These are phyloP conservation scores for Pyricularia grisea DNA, from an alignment of 2,329 filamentous ascomycete genomes.

Conservation along the genomic window DNA sequence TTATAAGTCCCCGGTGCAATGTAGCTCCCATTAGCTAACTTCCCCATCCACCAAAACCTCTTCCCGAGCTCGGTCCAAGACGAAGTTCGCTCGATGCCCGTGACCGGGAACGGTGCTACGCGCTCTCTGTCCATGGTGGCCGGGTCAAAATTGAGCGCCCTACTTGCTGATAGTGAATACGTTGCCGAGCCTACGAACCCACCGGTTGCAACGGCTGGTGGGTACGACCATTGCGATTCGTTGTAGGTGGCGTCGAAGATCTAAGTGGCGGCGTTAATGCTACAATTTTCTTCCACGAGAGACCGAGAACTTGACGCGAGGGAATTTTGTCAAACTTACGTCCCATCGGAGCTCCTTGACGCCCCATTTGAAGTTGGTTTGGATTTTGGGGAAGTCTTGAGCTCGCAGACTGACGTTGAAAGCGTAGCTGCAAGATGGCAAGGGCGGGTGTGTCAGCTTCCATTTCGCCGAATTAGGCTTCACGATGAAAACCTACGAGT, in stretches of 20 bases:
- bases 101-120: constrained; percentile 9
- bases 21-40: constrained; percentile 18
- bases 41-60: constrained; percentile 12
- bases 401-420: constrained; percentile 15
- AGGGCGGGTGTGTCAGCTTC: not conserved
- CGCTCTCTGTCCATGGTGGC: not conserved
- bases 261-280: not conserved
- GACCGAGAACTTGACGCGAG: not conserved
- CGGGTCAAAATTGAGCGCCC: not conserved
- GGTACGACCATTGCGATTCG: constrained; percentile 15
- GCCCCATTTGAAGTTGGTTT: constrained; percentile 15
- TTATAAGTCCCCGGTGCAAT: constrained; percentile 21
- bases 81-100: constrained; percentile 11
- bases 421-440: constrained; percentile 3
- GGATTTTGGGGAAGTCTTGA: constrained; percentile 20
- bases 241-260: constrained; percentile 13
- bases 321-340: constrained; percentile 8
- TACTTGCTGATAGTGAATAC: constrained; percentile 11
- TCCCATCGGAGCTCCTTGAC: constrained; percentile 20
- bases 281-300: too few relatives aligned
- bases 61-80: constrained; percentile 10
- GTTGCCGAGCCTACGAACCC: constrained; percentile 1
- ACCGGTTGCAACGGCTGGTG: constrained; percentile 12
- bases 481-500: constrained; percentile 10
- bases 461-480: not conserved